Conservation (phyloP, 2,329 filamentous ascomycete genomes). For the Alternaria sp. region DNA sequence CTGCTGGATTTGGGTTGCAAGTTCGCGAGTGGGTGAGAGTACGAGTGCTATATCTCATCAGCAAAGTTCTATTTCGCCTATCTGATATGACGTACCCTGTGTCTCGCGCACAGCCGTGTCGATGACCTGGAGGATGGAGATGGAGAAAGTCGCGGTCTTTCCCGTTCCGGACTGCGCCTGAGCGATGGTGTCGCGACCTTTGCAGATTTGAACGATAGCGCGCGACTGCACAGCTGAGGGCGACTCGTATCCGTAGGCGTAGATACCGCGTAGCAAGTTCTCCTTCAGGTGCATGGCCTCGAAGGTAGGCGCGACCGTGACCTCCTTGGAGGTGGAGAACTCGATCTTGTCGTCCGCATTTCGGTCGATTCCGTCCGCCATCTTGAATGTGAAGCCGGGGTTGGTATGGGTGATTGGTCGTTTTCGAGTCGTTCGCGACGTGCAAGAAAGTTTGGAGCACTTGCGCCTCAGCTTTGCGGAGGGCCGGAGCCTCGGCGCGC, state of each 20-base stretch:
- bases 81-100: conserved; percentile 60
- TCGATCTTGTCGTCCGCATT: conserved; percentile 96
- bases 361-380: conserved; percentile 93
- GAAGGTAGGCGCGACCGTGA: conserved; percentile 84
- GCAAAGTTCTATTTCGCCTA: neutral
- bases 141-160: conserved; percentile 96
- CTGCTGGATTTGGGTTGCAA: conserved; percentile 97
- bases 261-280: conserved; percentile 94
- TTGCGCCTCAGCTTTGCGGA: conserved; percentile 21
- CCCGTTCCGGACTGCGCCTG: conserved; percentile 97
- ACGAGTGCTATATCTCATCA: conserved; percentile 70
- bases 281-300: conserved; percentile 89
- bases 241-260: conserved; percentile 98
- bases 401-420: neutral
- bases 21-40: conserved; percentile 92
- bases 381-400: conserved; percentile 54
- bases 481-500: conserved; percentile 20
- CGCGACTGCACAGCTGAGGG: conserved; percentile 97
- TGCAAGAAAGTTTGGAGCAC: conserved; percentile 33
- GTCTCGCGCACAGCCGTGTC: conserved; percentile 91
- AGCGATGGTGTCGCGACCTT: conserved; percentile 97
- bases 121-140: conserved; percentile 95
- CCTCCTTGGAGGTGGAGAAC: conserved; percentile 97
- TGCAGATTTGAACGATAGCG: conserved; percentile 98
- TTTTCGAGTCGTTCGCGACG: conserved; percentile 9